Evolutionary conservation across 2,329 filamentous ascomycete genomes (phyloP).

Genomic region (Davidsoniella neocaledoniae): DNA sequence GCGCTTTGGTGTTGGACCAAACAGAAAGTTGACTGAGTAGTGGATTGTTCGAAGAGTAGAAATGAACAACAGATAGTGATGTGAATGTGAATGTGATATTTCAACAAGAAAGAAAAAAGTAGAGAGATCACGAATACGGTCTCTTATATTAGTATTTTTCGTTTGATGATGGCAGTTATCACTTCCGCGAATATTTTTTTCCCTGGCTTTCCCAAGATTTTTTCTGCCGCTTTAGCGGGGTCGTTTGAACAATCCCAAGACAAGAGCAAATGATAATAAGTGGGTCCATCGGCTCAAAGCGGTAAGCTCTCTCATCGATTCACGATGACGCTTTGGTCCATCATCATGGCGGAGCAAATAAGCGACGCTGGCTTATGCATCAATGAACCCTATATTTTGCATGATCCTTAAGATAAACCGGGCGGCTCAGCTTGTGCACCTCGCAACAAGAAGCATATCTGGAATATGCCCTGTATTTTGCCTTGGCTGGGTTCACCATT

Average conservation of each 20-base stretch:
- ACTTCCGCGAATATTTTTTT: not conserved
- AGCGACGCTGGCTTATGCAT: too few species aligned
- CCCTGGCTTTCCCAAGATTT: not conserved
- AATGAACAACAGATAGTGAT: not conserved
- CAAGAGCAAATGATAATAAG: not conserved
- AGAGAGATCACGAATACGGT: not conserved
- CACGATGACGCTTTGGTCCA: too few species aligned
- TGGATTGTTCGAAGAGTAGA: not conserved
- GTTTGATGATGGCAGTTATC: not conserved
- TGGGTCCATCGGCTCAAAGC: not conserved
- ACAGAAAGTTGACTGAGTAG: not conserved
- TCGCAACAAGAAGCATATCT: too few species aligned
- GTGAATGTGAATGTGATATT: not conserved
- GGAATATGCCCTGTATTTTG: too few species aligned
- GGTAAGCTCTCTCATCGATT: not conserved
- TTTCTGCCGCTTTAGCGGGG: conserved; percentile 7
- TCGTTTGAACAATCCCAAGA: not conserved
- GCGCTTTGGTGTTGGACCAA: not conserved
- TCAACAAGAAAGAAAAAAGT: not conserved
- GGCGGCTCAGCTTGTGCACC: too few species aligned
- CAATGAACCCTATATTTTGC: too few species aligned
- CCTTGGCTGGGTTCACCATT: too few species aligned
- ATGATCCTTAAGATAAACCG: too few species aligned
- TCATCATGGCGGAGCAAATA: too few species aligned
- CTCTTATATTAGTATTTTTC: not conserved